These are phyloP conservation scores for Cylindrodendrum hubeiense DNA, from an alignment of 2,329 filamentous ascomycete genomes.

Conservation along the genomic window DNA sequence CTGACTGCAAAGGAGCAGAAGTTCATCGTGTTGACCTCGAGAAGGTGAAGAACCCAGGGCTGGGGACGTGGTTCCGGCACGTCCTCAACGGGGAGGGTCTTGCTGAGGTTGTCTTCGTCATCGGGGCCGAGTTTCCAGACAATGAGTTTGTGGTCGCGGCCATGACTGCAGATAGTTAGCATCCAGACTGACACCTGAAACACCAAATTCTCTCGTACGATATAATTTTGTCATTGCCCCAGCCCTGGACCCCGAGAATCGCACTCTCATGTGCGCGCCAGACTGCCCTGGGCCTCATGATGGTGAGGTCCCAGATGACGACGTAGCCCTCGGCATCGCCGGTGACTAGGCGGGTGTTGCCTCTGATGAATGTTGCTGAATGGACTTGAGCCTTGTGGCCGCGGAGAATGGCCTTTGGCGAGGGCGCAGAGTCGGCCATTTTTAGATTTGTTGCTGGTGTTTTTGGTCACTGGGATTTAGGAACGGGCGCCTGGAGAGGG, in stretches of 20 bases:
- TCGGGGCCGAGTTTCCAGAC: constrained; percentile 80
- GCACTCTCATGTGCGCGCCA: constrained; percentile 88
- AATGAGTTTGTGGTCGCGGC: constrained; percentile 86
- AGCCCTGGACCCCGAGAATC: constrained; percentile 80
- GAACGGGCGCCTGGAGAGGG: neutral
- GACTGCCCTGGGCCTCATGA: constrained; percentile 83
- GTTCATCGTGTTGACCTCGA: constrained; percentile 93
- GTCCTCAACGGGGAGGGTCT: constrained; percentile 77
- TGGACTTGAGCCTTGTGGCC: constrained; percentile 89
- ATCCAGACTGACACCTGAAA: neutral
- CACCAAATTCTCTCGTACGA: constrained; percentile 70
- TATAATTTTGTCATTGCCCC: constrained; percentile 80
- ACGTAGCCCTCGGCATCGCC: constrained; percentile 93
- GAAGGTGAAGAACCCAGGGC: constrained; percentile 87
- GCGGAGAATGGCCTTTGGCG: constrained; percentile 77
- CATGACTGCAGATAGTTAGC: constrained; percentile 72
- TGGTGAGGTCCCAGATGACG: constrained; percentile 85
- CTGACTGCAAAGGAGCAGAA: constrained; percentile 88
- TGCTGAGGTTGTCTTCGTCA: constrained; percentile 75
- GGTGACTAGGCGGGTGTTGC: constrained; percentile 82
- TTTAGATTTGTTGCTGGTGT: constrained; percentile 4
- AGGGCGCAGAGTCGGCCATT: constrained; percentile 48
- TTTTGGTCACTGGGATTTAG: constrained; percentile 2
- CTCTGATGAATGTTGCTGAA: constrained; percentile 76
- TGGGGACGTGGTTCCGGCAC: constrained; percentile 62